Conservation (phyloP, 192 early-diverging fungal species). For the Chytriomyces sp. region DNA sequence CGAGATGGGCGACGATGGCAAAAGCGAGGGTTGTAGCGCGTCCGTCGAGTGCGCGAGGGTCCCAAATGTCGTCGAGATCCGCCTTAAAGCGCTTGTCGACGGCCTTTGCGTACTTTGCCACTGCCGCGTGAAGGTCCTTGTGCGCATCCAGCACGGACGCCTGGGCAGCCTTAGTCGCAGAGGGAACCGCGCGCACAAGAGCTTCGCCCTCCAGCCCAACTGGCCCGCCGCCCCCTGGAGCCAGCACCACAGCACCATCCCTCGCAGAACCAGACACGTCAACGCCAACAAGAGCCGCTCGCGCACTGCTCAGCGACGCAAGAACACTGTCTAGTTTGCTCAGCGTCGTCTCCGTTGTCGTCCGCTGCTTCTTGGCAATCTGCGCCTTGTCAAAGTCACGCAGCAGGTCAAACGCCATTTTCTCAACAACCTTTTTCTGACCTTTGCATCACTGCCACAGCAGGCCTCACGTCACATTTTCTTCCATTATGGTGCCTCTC, state of each 20-base stretch:
- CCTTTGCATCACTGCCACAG: no score
- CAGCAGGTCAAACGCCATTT: no score
- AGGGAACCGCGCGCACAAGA: neutral
- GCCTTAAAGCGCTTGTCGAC: conserved; percentile 39
- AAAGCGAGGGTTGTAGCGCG: conserved; percentile 71
- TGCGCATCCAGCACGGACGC: conserved; percentile 12
- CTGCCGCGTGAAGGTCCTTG: conserved; percentile 29
- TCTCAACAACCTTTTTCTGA: no score
- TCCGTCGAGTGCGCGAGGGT: conserved; percentile 75
- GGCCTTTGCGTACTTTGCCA: conserved; percentile 31
- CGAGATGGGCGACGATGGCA: conserved; percentile 74
- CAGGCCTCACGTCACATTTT: no score
- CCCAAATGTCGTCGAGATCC: conserved; percentile 43
- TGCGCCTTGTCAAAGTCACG: conserved; percentile 21
- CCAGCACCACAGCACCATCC: neutral
- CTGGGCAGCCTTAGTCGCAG: neutral
- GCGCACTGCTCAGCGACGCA: neutral
- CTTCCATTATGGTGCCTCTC: no score
- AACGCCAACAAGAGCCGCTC: neutral
- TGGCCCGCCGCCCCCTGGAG: neutral
- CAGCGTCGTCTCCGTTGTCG: neutral
- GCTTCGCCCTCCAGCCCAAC: neutral
- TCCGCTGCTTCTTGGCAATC: conserved; percentile 2
- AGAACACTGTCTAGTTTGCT: neutral
- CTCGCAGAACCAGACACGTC: neutral